These are phyloP conservation scores for Arthrocladium fulminans DNA, from an alignment of 2,329 filamentous ascomycete genomes.

Conservation along the genomic window DNA sequence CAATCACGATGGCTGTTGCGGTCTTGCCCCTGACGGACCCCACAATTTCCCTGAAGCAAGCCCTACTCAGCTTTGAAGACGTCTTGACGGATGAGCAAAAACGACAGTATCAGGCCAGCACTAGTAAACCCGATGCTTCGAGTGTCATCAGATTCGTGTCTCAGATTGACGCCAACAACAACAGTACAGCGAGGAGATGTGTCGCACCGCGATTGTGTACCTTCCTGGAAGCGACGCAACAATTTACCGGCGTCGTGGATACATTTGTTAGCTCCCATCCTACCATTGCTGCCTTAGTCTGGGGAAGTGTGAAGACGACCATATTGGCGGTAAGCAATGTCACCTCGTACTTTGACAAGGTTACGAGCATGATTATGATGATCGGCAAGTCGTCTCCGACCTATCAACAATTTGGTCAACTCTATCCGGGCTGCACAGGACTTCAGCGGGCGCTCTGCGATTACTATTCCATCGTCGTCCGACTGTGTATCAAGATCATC, in stretches of 20 bases:
- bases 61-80: conserved; percentile 8
- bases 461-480: conserved; percentile 17
- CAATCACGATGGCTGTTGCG: too few species aligned
- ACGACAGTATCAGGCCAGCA: conserved; percentile 3
- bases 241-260: too few species aligned
- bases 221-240: too few species aligned
- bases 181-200: too few species aligned
- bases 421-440: conserved; percentile 15
- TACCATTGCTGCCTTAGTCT: conserved; percentile 15
- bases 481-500: conserved; percentile 17
- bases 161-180: conserved; percentile 16
- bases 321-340: conserved; percentile 14
- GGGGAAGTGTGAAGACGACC: conserved; percentile 21
- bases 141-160: conserved; percentile 18
- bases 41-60: conserved; percentile 8
- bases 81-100: conserved; percentile 11
- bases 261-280: conserved; percentile 20
- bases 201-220: too few species aligned
- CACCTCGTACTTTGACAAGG: conserved; percentile 21
- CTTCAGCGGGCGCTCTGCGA: conserved; percentile 17
- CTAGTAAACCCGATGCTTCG: conserved; percentile 1
- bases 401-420: conserved; percentile 18
- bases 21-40: too few species aligned
- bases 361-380: conserved; percentile 20
- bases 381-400: conserved; percentile 18